Evolutionary conservation across 345 rosid genomes (phyloP), one percentile per base, ranked within the genome.

Genomic region (Eutrema japonicum): DNA sequence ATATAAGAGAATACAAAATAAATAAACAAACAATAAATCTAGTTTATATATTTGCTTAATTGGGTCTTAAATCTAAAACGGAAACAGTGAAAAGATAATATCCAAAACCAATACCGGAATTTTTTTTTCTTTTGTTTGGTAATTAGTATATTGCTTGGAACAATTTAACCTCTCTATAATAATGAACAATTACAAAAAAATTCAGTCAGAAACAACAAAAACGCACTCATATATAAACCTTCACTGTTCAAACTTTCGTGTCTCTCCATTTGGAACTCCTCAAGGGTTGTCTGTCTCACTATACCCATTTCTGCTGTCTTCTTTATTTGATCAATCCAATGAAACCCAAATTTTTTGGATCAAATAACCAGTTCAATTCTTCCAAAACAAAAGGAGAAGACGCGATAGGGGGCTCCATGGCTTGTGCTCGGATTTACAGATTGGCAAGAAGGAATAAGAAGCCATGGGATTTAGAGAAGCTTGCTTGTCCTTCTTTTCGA

Each of bases 401-500:
- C 22, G 66, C 40, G 5, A 63, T 3, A 18, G 11, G 7, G 14
- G 53, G 26, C 26, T 65, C 51, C 60, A 65, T 71, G 63, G 64
- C 49, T 77, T 45, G 14, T 72, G 63, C 62, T 13, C 33, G 18
- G 73, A 71, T 71, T 8, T 70, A 64, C 51, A 77, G 53, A 70
- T 40, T 63, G 58, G 54, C 53, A 49, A 66, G 6, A 66, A 40
- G 62, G 37, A 13, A 6, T 4, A 64, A 49, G 55, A 43, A 43
- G 54, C 35, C 68, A 13, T 9, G 37, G 11, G 42, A 48, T 70
- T 82, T 87, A 96, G 45, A 92, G 86, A 73, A 85, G 93, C 86
- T 90, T 96, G 91, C 94, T 88, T 63, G 89, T 83, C 79, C 98
- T 83, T 71, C 94, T 80, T 80, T 81, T 89, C 16, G 98, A 73